phyloP scores from a whole-genome alignment of 2,329 filamentous ascomycete species.

The Plectosphaerella plurivora region DNA sequence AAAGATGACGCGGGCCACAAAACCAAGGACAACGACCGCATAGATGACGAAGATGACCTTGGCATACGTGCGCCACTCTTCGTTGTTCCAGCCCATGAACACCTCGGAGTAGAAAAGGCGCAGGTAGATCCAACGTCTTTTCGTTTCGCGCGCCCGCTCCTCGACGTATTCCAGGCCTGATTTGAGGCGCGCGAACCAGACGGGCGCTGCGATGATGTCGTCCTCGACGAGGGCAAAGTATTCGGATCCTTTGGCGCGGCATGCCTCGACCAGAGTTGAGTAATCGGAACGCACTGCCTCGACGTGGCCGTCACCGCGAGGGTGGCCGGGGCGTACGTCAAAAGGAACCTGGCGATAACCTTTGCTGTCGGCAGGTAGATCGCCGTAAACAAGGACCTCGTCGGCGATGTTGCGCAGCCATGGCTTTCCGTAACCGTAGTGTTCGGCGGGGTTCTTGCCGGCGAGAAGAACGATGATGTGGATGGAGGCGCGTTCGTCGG shows the following conservation, averaged over 20 bases:
- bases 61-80: slow-evolving; percentile 25
- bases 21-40: slow-evolving; percentile 12
- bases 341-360: slow-evolving; percentile 12
- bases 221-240: slow-evolving; percentile 33
- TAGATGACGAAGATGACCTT: slow-evolving; percentile 20
- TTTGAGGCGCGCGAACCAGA: slow-evolving; percentile 26
- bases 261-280: slow-evolving; percentile 26
- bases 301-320: slow-evolving; percentile 19
- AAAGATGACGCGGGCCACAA: slow-evolving; percentile 6
- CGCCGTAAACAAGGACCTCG: slow-evolving; percentile 25
- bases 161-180: slow-evolving; percentile 23
- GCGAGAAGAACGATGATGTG: slow-evolving; percentile 28
- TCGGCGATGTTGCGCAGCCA: slow-evolving; percentile 27
- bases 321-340: slow-evolving; percentile 14
- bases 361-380: neutral
- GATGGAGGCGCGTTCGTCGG: slow-evolving; percentile 23
- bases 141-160: slow-evolving; percentile 10
- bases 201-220: slow-evolving; percentile 27
- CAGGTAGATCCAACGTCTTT: slow-evolving; percentile 28
- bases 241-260: slow-evolving; percentile 18
- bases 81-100: slow-evolving; percentile 31
- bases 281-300: slow-evolving; percentile 29
- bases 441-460: slow-evolving; percentile 23
- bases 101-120: slow-evolving; percentile 33
- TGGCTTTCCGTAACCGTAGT: slow-evolving; percentile 23